Evolutionary conservation across 2,329 filamentous ascomycete species (phyloP).

Genomic region (Aspergillus sp.): DNA sequence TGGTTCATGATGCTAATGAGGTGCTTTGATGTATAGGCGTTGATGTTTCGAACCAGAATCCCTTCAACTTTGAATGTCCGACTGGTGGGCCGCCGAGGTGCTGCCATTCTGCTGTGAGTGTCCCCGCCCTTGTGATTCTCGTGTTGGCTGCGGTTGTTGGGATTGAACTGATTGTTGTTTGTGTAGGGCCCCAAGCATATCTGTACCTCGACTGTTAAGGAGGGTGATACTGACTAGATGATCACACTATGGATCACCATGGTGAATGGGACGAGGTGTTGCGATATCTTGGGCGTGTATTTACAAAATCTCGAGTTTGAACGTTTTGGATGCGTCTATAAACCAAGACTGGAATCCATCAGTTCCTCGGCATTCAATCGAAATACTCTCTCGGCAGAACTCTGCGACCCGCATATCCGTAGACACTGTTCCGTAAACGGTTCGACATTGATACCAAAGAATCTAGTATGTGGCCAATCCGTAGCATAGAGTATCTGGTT

Average conservation of each 20-base stretch:
- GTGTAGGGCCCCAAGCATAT: constrained; percentile 26
- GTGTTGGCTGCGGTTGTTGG: not conserved
- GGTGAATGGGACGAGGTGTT: not conserved
- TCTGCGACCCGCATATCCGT: constrained; percentile 51
- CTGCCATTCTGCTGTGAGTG: constrained; percentile 33
- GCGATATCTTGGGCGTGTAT: not conserved
- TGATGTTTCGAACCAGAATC: constrained; percentile 10
- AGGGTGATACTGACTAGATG: constrained; percentile 16
- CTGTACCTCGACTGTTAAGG: constrained; percentile 26
- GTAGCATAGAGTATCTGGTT: constrained; percentile 58
- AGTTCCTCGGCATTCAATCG: constrained; percentile 57
- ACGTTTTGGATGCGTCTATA: not conserved
- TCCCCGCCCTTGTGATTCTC: not conserved
- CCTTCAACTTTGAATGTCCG: constrained; percentile 27
- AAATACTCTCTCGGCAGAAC: constrained; percentile 53
- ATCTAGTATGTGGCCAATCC: constrained; percentile 66
- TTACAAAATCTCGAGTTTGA: not conserved
- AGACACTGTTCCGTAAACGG: constrained; percentile 57
- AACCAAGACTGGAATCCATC: constrained; percentile 21
- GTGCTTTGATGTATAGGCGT: constrained; percentile 8
- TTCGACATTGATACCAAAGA: constrained; percentile 56
- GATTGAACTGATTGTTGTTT: not conserved
- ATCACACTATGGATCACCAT: too few relatives aligned
- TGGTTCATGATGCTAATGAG: constrained; percentile 12
- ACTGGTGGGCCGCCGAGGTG: constrained; percentile 23